Percentiles rank a stretch among this genome's conserved stretches.
These are phyloP conservation scores for Bryopsis sp. DNA, from an alignment of 139 green algal species.

Conservation along the genomic window DNA sequence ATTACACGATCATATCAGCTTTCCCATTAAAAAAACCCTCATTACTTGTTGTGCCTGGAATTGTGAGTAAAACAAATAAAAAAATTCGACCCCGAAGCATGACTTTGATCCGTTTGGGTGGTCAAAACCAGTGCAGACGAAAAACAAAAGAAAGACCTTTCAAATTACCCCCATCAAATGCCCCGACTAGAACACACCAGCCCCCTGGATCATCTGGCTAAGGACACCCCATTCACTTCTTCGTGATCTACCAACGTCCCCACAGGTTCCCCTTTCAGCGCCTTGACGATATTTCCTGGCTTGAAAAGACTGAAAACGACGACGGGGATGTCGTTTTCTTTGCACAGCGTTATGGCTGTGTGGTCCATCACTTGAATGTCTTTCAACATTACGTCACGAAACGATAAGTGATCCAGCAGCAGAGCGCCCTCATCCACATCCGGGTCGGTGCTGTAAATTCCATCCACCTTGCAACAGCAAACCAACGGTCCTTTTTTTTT, in stretches of 20 bases:
- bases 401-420: slow-evolving; percentile 29
- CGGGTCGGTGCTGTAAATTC: slow-evolving; percentile 90
- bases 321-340: slow-evolving; percentile 94
- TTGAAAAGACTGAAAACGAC: slow-evolving; percentile 82
- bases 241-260: not conserved
- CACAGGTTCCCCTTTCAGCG: slow-evolving; percentile 3
- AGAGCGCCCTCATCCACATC: slow-evolving; percentile 44
- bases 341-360: slow-evolving; percentile 96
- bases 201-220: too few relatives aligned
- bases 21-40: too few relatives aligned
- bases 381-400: slow-evolving; percentile 22
- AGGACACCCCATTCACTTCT: not conserved
- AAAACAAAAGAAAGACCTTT: too few relatives aligned
- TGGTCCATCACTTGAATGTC: slow-evolving; percentile 84
- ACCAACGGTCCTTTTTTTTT: not conserved
- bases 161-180: too few relatives aligned
- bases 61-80: too few relatives aligned
- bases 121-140: too few relatives aligned
- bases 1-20: too few relatives aligned
- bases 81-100: too few relatives aligned
- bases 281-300: slow-evolving; percentile 59
- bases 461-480: slow-evolving; percentile 66
- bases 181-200: too few relatives aligned
- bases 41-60: too few relatives aligned
- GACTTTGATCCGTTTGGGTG: too few relatives aligned